Evolutionary conservation across 768 basidiomycete genomes (phyloP), one percentile per base, ranked within the genome.

Genomic region (Pulveroboletus sp.): DNA sequence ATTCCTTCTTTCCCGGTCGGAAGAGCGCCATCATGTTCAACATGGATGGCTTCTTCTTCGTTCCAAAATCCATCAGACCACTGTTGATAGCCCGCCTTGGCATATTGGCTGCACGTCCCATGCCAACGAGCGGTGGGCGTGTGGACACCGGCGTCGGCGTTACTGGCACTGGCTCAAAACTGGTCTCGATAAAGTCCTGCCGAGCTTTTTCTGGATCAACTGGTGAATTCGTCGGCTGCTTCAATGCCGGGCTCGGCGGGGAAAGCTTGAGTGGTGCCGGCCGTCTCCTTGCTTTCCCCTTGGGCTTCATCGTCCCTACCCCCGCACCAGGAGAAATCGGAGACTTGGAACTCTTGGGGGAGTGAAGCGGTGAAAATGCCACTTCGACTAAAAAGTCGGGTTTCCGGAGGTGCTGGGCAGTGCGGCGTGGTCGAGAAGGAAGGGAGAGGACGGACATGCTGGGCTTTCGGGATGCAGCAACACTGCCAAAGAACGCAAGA

Each of bases 211-310:
- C 65, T 4, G 57, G 40, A 49, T 75, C 74, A 17, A 69, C 50
- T 1, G 69, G 69, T 6, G 69, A 68, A 53, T 73, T 68, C 33
- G 62, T 62, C 11, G 68, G 66, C 33, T 61, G 64, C 38, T 71
- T 70, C 45, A 38, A 49, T 9, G 56, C 56, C 0, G 65, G 69
- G 53, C 59, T 61, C 9, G 64, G 65, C 6, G 64, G 71, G 9
- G 53, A 57, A 37, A 77, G 67, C 31, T 63, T 70, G 52, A 77
- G 67, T 0, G 76, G 76, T 4, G 73, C 67, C 13, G 76, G 76
- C 0, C 75, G 69, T 40, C 69, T 66, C 47, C 73, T 66, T 14
- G 64, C 62, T 47, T 67, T 70, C 24, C 64, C 64, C 42, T 52
- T 65, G 19, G 50, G 46, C 16, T 54, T 59, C 25, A 44, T 29